A percentile compares a stretch with the other conserved stretches of the same genome.
Evolutionary conservation across 352 stramenopile species (phyloP).

Genomic region (Globisporangium lucens): DNA sequence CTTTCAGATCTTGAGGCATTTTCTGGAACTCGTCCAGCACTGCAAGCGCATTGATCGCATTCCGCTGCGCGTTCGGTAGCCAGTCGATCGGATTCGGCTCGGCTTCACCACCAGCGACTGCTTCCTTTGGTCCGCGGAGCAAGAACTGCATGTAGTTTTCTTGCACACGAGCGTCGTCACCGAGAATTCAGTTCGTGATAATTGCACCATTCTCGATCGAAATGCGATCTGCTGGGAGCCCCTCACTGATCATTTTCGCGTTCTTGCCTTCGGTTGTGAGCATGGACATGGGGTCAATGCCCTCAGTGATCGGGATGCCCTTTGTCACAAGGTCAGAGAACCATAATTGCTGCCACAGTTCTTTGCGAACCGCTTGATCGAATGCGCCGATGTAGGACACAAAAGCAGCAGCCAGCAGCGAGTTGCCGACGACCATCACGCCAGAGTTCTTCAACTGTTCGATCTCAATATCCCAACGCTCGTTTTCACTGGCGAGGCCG

Average conservation of each 20-base stretch:
- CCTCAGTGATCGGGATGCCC: constrained; percentile 92
- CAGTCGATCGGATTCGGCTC: constrained; percentile 86
- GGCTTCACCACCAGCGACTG: constrained; percentile 32
- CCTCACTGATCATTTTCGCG: constrained; percentile 97
- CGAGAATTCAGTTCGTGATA: constrained; percentile 95
- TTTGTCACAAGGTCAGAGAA: constrained; percentile 89
- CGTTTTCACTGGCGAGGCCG: constrained; percentile 95
- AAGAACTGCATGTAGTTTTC: constrained; percentile 97
- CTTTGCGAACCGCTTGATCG: constrained; percentile 89
- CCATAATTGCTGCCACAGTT: constrained; percentile 80
- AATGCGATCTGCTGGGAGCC: constrained; percentile 95
- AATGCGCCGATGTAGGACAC: constrained; percentile 98
- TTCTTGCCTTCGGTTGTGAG: constrained; percentile 97
- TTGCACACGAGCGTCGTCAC: constrained; percentile 91
- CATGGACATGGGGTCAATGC: constrained; percentile 94
- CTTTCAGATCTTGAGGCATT: constrained; percentile 94
- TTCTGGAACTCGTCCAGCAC: constrained; percentile 96
- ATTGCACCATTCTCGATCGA: constrained; percentile 98
- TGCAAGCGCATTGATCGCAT: constrained; percentile 86
- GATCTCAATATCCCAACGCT: constrained; percentile 96
- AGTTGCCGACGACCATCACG: constrained; percentile 96
- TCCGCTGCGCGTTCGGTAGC: constrained; percentile 92
- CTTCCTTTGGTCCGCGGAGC: constrained; percentile 86
- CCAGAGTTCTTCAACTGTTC: constrained; percentile 93
- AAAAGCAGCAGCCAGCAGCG: constrained; percentile 95